phyloP scores from a whole-genome alignment of 495 filamentous ascomycete species.

The Aspergillus leporis region DNA sequence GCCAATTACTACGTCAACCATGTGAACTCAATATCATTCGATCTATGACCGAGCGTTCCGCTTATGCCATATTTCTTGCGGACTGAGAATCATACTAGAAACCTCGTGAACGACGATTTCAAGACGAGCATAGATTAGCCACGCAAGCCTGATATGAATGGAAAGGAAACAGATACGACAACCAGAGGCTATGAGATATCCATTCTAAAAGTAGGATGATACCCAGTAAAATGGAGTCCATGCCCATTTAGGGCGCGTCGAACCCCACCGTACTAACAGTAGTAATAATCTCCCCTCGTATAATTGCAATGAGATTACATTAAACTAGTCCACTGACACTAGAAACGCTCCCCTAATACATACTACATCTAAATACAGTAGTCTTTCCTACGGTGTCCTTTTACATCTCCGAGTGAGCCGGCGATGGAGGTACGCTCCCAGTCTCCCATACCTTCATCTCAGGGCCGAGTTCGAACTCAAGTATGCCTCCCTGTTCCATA shows the following conservation, averaged over 20 bases:
- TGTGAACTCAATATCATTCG: background rate
- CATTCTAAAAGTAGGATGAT: background rate
- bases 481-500: slow-evolving; percentile 59
- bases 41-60: background rate
- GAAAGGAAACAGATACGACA: background rate
- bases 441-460: slow-evolving; percentile 57
- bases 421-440: slow-evolving; percentile 56
- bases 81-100: background rate
- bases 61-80: background rate
- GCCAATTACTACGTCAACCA: background rate
- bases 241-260: background rate
- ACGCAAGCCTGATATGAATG: background rate
- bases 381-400: background rate
- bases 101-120: background rate
- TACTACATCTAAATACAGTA: background rate
- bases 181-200: background rate
- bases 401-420: slow-evolving; percentile 21
- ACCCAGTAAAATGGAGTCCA: too few relatives aligned
- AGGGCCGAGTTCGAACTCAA: slow-evolving; percentile 62
- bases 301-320: background rate
- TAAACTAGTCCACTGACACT: background rate
- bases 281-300: background rate
- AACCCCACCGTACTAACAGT: background rate
- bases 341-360: background rate
- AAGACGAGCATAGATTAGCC: background rate